A percentile compares a stretch with the other conserved stretches of the same genome.
These are phyloP conservation scores for Trifolium pratense DNA, from an alignment of 306 rosid genomes.

Conservation along the genomic window DNA sequence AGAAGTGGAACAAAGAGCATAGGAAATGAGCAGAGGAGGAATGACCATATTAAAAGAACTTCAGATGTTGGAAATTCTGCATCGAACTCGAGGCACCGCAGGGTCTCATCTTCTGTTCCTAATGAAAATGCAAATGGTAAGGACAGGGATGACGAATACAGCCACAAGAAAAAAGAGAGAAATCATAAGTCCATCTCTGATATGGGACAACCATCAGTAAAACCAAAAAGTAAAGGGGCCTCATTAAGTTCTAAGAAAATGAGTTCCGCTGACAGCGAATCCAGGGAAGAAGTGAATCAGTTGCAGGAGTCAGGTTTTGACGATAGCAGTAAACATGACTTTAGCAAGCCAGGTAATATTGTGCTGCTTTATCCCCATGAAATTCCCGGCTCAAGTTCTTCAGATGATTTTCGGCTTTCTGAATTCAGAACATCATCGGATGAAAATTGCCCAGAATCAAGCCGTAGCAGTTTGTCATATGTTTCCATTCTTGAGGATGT, in stretches of 20 bases:
- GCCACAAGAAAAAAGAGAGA: constrained; percentile 50
- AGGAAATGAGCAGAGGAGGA: constrained; percentile 52
- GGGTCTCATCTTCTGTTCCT: constrained; percentile 46
- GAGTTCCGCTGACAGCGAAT: constrained; percentile 43
- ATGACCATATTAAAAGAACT: constrained; percentile 39
- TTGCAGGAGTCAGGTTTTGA: constrained; percentile 45
- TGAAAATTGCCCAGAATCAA: constrained; percentile 51
- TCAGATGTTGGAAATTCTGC: constrained; percentile 44
- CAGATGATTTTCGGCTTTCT: constrained; percentile 47
- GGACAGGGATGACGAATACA: constrained; percentile 36
- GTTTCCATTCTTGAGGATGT: constrained; percentile 54
- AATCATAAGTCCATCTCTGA: constrained; percentile 43
- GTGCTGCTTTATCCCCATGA: constrained; percentile 57
- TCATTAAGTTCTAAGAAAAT: constrained; percentile 45
- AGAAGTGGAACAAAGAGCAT: constrained; percentile 46
- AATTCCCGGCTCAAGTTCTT: constrained; percentile 49
- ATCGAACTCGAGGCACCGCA: constrained; percentile 39
- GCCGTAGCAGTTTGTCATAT: constrained; percentile 55
- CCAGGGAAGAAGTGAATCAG: constrained; percentile 45
- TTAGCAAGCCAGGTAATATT: constrained; percentile 43
- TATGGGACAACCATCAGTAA: constrained; percentile 44
- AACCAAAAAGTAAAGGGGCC: constrained; percentile 41
- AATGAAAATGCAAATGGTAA: constrained; percentile 41
- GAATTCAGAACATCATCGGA: constrained; percentile 53
- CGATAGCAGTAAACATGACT: constrained; percentile 29